Conservation (phyloP, 352 stramenopile genomes). For the Globisporangium ultimum region DNA sequence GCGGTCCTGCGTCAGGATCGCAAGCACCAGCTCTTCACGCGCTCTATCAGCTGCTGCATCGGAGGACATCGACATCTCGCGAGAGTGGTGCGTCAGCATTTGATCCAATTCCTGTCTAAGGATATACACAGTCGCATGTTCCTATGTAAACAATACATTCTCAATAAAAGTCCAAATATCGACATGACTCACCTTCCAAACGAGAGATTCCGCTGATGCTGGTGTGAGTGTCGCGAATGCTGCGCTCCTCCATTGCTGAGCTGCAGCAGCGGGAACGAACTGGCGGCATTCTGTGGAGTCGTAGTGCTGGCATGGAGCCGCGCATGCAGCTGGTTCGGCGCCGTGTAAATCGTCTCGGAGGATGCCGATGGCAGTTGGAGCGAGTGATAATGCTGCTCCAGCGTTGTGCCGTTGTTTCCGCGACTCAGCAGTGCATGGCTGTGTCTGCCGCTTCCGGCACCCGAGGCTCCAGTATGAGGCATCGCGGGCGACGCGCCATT, state of each 20-base stretch:
- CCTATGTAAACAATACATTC: neutral
- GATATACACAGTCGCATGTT: neutral
- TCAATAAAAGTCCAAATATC: neutral
- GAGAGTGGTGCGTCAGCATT: constrained; percentile 1
- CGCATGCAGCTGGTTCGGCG: neutral
- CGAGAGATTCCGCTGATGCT: neutral
- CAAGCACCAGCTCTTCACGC: constrained; percentile 26
- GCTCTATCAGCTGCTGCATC: constrained; percentile 6
- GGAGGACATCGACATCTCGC: neutral
- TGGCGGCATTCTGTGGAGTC: neutral
- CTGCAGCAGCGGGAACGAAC: neutral
- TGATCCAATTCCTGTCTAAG: constrained; percentile 1
- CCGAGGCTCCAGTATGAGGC: too few species aligned
- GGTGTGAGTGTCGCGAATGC: neutral
- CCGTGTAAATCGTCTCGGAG: neutral
- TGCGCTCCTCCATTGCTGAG: neutral
- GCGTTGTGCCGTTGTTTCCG: neutral
- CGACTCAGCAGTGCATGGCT: neutral
- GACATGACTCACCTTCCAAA: neutral
- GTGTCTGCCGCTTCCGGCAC: too few species aligned
- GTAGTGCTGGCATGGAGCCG: neutral
- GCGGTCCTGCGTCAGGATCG: constrained; percentile 14
- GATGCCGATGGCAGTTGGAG: neutral
- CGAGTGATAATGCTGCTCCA: neutral
- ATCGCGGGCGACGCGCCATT: neutral